Base-by-base conservation (phyloP, 768 basidiomycete species). In the Mrakia gelida region DNA sequence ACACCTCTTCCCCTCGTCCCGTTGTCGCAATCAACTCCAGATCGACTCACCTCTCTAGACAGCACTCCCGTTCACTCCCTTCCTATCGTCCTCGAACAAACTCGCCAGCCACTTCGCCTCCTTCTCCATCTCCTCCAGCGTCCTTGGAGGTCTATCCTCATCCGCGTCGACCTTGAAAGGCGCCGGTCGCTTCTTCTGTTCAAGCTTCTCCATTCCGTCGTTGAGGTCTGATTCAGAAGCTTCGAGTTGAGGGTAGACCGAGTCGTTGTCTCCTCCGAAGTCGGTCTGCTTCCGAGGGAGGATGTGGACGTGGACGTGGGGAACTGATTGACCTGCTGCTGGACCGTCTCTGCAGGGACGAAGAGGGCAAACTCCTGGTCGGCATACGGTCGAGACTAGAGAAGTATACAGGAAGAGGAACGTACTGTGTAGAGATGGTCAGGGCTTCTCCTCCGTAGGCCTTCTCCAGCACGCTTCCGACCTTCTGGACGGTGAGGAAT, bases 251-350 rank as follows among this genome's bases (percentile, higher is more conserved):
- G 91, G 92, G 84, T 97, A 86, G 43, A 86, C 81, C 30, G 80
- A 75, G 78, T 87, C 87, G 71, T 86, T 84, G 26, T 85, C 80
- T 8, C 86, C 85, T 23, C 78, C 79, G 77, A 86, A 86, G 72
- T 86, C 86, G 38, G 81, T 86, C 45, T 87, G 85, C 82, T 90
- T 90, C 2, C 96, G 90, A 30, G 97, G 97, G 7, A 99, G 85
- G 41, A 98, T 85, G 83, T 99, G 97, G 81, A 97, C 91, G 84
- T 99, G 97, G n/a, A 98, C 93, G 82, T 98, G 97, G 1, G 93
- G 90, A n/a, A 94, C 89, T 8, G 88, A 88, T 84, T 92, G 91
- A 0, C 94, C 95, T 0, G 95, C 92, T 21, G 92, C 92, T 79
- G 87, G 88, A 18, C 95, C 95, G 82, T 98, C 94, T 92, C 94